Percentiles rank a stretch among this genome's conserved stretches.
These are phyloP conservation scores for Diaporthe sp. DNA, from an alignment of 2,329 filamentous ascomycete species.

Conservation along the genomic window DNA sequence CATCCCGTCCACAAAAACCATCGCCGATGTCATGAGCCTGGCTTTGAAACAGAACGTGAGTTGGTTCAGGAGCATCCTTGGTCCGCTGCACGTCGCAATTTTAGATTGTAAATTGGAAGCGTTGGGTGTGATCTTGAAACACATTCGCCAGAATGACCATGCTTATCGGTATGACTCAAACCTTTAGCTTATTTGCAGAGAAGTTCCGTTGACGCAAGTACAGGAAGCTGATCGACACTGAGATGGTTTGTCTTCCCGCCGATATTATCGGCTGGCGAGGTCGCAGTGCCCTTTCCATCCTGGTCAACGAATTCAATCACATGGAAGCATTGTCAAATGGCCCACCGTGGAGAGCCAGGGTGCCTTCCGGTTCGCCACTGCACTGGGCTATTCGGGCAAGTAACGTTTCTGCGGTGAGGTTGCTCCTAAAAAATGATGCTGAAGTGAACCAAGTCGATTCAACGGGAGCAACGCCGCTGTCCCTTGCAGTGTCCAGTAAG, in stretches of 20 bases:
- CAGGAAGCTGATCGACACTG: not conserved
- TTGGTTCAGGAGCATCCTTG: not conserved
- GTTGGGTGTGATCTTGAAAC: not conserved
- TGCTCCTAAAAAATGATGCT: not conserved
- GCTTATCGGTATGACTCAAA: not conserved
- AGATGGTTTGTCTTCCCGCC: rapidly evolving
- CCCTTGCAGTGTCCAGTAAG: not conserved
- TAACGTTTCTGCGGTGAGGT: not conserved
- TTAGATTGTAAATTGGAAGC: not conserved
- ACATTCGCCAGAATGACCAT: not conserved
- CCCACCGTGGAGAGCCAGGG: rapidly evolving
- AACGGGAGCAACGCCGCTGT: rapidly evolving
- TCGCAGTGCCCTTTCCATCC: not conserved
- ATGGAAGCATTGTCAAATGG: rapidly evolving
- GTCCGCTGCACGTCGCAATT: not conserved
- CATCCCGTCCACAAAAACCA: rapidly evolving
- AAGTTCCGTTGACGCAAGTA: not conserved
- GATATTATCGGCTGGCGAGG: not conserved
- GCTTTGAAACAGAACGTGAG: not conserved
- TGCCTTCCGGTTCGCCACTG: not conserved
- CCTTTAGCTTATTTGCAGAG: rapidly evolving
- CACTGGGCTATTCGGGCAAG: not conserved
- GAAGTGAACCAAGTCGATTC: not conserved
- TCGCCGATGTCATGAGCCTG: not conserved
- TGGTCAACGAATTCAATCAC: not conserved